Percentiles rank a stretch among this genome's conserved stretches.
Conservation (phyloP, 2,329 filamentous ascomycete genomes). For the Bipolaris cookei region DNA sequence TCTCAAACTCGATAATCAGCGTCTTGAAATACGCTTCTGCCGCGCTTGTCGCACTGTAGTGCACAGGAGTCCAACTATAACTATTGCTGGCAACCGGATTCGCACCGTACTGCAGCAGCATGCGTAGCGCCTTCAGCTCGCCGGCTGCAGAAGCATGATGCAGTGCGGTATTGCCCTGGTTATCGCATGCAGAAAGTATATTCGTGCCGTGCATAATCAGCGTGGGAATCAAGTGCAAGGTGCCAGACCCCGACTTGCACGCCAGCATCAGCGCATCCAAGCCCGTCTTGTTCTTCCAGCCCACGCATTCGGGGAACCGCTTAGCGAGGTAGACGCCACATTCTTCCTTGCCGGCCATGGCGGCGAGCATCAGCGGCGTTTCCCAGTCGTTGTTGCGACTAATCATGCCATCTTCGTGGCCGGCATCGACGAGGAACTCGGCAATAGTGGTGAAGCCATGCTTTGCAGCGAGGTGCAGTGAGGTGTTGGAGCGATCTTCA, state of each 20-base stretch:
- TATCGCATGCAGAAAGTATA: constrained; percentile 57
- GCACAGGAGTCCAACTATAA: constrained; percentile 82
- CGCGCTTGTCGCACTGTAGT: constrained; percentile 80
- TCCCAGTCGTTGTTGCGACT: constrained; percentile 80
- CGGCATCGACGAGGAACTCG: constrained; percentile 71
- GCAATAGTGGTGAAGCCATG: constrained; percentile 74
- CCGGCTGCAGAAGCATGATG: constrained; percentile 87
- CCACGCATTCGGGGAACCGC: constrained; percentile 66
- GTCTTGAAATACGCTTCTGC: constrained; percentile 85
- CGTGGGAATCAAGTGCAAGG: constrained; percentile 53
- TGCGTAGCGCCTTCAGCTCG: constrained; percentile 76
- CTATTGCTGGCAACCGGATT: constrained; percentile 74
- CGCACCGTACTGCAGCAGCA: constrained; percentile 78
- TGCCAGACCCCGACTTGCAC: constrained; percentile 47
- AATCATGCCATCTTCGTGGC: constrained; percentile 75
- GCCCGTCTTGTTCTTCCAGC: constrained; percentile 69
- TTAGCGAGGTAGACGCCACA: constrained; percentile 75
- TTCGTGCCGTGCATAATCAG: constrained; percentile 42
- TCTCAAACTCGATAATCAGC: constrained; percentile 74
- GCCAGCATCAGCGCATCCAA: constrained; percentile 66
- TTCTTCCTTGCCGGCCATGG: constrained; percentile 71
- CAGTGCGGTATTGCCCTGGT: constrained; percentile 81
- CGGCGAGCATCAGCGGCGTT: constrained; percentile 82
- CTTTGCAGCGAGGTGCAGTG: constrained; percentile 78
- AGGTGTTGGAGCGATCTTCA: constrained; percentile 78